phyloP scores from a whole-genome alignment of 2,329 filamentous ascomycete genomes.

The Colletotrichum sp. region DNA sequence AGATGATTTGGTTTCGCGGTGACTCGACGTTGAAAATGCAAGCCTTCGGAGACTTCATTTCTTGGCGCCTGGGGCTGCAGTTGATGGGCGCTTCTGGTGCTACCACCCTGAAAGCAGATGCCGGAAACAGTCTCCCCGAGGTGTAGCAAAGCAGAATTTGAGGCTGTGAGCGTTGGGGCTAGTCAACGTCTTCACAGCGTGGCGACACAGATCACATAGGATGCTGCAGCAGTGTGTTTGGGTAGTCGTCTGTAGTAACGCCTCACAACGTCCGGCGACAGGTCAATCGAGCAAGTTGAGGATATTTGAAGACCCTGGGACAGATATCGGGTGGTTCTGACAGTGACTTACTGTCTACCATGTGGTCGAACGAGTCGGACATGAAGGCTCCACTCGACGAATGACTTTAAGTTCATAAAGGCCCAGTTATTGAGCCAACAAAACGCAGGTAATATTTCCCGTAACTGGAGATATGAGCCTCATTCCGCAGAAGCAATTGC shows the following conservation, averaged over 20 bases:
- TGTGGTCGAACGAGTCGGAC: not conserved
- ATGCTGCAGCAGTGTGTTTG: not conserved
- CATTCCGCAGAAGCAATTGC: not conserved
- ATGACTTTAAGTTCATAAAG: not conserved
- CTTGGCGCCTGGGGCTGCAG: not conserved
- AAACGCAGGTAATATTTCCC: rapidly evolving
- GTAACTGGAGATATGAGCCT: not conserved
- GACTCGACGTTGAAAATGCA: not conserved
- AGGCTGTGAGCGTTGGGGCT: not conserved
- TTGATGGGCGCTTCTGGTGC: not conserved
- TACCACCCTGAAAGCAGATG: not conserved
- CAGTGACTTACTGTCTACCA: not conserved
- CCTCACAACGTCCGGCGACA: not conserved
- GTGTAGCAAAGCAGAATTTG: not conserved
- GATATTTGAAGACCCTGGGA: not conserved
- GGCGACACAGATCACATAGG: not conserved
- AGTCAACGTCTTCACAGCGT: not conserved
- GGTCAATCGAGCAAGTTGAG: not conserved
- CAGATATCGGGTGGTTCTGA: not conserved
- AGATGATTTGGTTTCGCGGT: not conserved
- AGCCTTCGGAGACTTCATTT: not conserved
- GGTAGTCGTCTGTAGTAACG: not conserved
- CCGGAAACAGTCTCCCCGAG: not conserved
- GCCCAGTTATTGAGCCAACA: too few species aligned
- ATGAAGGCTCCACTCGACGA: not conserved